Base-by-base conservation (phyloP, 129 eudicot species). In the Centrapalus pauciflorus region DNA sequence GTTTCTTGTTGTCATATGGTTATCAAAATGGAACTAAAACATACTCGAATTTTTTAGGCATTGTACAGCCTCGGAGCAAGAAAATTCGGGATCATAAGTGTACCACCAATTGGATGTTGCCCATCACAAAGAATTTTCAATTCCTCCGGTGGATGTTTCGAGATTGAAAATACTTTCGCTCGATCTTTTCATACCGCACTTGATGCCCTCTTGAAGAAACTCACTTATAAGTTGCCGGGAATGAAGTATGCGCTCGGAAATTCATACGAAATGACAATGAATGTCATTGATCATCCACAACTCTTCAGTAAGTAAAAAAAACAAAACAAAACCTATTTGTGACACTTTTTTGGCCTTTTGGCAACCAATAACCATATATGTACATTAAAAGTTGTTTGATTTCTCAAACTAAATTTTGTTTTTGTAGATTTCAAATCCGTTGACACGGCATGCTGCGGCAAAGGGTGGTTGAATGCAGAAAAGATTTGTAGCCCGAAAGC, bases 51-150 rank as follows among this genome's bases (percentile, higher is more conserved):
- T 55, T 3, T 48, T 16, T 4, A 83, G 94, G 67, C 76, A 43
- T 48, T 86, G 64, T 87, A 87, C 77, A 59, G 29, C 17, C 84
- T 84, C 0, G 88, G 95, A 40, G 95, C 84, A 3, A 66, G 90
- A 10, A 87, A 83, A 40, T 83, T 87, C 9, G 85, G 83, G 4
- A 81, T 87, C 43, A 70, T 81, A 69, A 79, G 90, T 14, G 76
- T 84, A 40, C 76, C 87, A 38, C 83, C 95, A 20, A 27, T 87
- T 0, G 90, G 95, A 33, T 87, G 95, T 76, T 83, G 90, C 61
- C 95, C 95, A 9, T 65, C 90, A 3, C 72, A 57, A 30, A 78
- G 95, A 60, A 28, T 81, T n/a, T 27, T 63, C 10, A 79, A 72
- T 3, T 55, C 69, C 19, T 73, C 74, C 0, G 79, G 83, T 2